phyloP scores from a whole-genome alignment of 1,139 yeast genomes.

The Saccharomyces hybrid region DNA sequence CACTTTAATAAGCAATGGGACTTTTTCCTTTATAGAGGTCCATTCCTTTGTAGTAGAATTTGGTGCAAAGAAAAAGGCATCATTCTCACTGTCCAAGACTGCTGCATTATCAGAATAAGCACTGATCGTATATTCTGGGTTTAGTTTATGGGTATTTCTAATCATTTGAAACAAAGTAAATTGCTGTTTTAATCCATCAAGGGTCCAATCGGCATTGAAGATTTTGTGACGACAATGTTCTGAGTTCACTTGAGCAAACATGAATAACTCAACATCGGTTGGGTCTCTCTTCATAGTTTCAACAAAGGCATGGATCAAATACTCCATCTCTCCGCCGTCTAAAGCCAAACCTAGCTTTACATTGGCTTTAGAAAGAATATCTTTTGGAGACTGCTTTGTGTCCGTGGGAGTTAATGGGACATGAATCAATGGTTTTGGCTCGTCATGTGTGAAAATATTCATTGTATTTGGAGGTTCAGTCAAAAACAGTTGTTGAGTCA shows the following conservation, averaged over 20 bases:
- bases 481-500: constrained; percentile 75
- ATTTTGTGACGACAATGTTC: constrained; percentile 99
- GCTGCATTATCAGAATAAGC: constrained; percentile 99
- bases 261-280: constrained; percentile 94
- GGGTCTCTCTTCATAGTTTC: constrained; percentile 79
- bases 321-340: constrained; percentile 87
- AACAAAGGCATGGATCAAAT: constrained; percentile 72
- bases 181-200: constrained; percentile 73
- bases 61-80: constrained; percentile 73
- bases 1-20: constrained; percentile 87
- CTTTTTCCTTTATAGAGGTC: constrained; percentile 66
- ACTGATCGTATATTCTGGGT: constrained; percentile 78
- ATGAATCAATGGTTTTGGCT: constrained; percentile 78
- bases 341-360: constrained; percentile 82
- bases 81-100: constrained; percentile 74
- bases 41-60: constrained; percentile 66
- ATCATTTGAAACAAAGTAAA: constrained; percentile 87
- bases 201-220: constrained; percentile 97
- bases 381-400: constrained; percentile 38
- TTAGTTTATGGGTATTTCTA: constrained; percentile 78
- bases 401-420: constrained; percentile 46
- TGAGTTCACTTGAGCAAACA: constrained; percentile 99
- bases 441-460: constrained; percentile 69
- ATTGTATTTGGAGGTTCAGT: constrained; percentile 53
- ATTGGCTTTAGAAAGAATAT: constrained; percentile 68